A percentile compares a stretch with the other conserved stretches of the same genome.
These are phyloP conservation scores for Beauveria australis DNA, from an alignment of 2,329 filamentous ascomycete species.

Conservation along the genomic window DNA sequence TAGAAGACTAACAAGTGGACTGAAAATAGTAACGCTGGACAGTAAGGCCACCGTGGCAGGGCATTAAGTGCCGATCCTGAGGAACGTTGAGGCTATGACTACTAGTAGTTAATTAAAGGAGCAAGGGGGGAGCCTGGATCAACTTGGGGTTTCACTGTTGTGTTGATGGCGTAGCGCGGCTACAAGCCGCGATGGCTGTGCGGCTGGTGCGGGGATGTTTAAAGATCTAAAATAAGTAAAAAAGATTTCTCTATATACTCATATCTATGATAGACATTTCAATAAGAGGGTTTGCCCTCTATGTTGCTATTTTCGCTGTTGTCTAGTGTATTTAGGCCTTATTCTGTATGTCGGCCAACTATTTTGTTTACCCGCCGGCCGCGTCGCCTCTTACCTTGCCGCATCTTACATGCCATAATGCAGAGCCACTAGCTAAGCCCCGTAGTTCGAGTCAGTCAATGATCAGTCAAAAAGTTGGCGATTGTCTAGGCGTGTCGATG, in stretches of 20 bases:
- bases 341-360: neutral
- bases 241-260: neutral
- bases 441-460: neutral
- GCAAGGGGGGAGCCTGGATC: too few species aligned
- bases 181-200: too few species aligned
- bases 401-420: neutral
- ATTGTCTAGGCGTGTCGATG: neutral
- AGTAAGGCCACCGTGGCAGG: too few species aligned
- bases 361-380: neutral
- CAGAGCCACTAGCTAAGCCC: neutral
- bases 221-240: neutral
- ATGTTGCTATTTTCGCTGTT: neutral
- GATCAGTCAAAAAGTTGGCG: neutral
- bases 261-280: too few species aligned
- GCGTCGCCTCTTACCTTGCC: neutral
- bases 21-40: too few species aligned
- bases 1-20: too few species aligned
- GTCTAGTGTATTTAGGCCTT: neutral
- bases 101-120: too few species aligned
- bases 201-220: neutral
- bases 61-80: too few species aligned
- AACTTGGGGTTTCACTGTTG: too few species aligned
- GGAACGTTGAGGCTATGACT: too few species aligned
- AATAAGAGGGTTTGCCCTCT: neutral
- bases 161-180: too few species aligned